Percentiles rank a stretch among this genome's conserved stretches.
phyloP scores from a whole-genome alignment of 2,329 filamentous ascomycete species.

The Ascochyta koolunga region DNA sequence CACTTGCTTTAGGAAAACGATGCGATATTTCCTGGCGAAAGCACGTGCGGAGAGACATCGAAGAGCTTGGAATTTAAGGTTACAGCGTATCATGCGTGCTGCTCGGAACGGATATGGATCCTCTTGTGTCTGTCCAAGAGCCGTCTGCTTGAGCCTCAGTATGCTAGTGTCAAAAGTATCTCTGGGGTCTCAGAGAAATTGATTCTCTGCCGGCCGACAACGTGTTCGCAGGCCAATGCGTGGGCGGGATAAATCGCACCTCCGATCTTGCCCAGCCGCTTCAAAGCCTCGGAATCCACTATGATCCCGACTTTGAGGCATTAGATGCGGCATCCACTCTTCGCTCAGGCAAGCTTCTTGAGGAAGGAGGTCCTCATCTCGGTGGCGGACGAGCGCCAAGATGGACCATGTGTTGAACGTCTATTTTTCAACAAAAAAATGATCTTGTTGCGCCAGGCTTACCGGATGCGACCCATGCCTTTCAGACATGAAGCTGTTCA shows the following conservation, averaged over 20 bases:
- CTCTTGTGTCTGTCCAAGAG: neutral
- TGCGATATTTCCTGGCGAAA: no score
- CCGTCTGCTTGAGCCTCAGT: neutral
- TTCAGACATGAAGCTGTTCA: no score
- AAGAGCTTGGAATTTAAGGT: no score
- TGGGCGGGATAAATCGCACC: neutral
- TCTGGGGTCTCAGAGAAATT: neutral
- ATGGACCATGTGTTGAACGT: no score
- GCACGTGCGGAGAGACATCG: no score
- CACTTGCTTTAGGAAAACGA: no score
- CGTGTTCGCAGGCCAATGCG: neutral
- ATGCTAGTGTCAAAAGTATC: neutral
- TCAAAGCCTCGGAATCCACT: neutral
- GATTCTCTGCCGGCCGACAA: neutral
- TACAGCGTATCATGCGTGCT: neutral
- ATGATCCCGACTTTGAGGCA: neutral
- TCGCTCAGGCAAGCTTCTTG: no score
- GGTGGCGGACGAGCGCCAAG: no score
- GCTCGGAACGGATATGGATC: neutral
- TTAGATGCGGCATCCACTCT: neutral
- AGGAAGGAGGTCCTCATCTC: no score
- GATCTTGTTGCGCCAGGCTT: no score
- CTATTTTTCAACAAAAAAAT: no score
- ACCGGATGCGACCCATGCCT: no score
- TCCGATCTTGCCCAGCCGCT: slow-evolving; percentile 1